Percentiles rank a stretch among this genome's conserved stretches.
phyloP scores from a whole-genome alignment of 192 early-diverging fungal species.

The Backusella westeae region DNA sequence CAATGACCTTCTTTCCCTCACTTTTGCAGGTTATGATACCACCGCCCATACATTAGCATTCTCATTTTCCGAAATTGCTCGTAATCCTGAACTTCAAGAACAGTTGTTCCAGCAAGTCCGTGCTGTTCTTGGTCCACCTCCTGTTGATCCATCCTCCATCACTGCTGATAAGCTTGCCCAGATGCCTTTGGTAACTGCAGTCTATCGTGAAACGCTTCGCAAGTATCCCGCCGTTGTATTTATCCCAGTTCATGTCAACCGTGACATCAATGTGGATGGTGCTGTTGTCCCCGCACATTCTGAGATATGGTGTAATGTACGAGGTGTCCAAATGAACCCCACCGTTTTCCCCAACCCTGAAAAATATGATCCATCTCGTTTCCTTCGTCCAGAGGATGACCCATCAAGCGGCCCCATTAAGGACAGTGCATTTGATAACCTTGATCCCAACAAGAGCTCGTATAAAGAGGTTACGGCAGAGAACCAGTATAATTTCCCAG shows the following conservation, averaged over 20 bases:
- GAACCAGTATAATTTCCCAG: constrained; percentile 28
- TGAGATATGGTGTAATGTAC: constrained; percentile 35
- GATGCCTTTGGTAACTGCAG: constrained; percentile 27
- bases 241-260: constrained; percentile 29
- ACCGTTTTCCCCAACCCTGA: constrained; percentile 33
- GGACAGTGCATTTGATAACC: constrained; percentile 5
- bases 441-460: neutral
- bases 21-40: constrained; percentile 58
- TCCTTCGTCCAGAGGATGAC: constrained; percentile 10
- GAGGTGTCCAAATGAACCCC: constrained; percentile 36
- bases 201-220: constrained; percentile 34
- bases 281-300: constrained; percentile 22
- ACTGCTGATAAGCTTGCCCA: constrained; percentile 28
- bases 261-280: constrained; percentile 22
- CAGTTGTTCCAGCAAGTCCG: constrained; percentile 41
- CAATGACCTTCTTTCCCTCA: constrained; percentile 46
- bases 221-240: constrained; percentile 39
- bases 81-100: constrained; percentile 41
- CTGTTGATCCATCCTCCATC: constrained; percentile 13
- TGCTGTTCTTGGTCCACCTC: constrained; percentile 27
- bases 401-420: too few species aligned
- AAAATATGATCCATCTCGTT: constrained; percentile 30
- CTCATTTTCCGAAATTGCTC: constrained; percentile 40
- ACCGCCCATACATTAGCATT: constrained; percentile 48
- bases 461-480: constrained; percentile 1